A percentile compares a stretch with the other conserved stretches of the same genome.
phyloP scores from a whole-genome alignment of 306 rosid genomes.

The Alnus glutinosa region DNA sequence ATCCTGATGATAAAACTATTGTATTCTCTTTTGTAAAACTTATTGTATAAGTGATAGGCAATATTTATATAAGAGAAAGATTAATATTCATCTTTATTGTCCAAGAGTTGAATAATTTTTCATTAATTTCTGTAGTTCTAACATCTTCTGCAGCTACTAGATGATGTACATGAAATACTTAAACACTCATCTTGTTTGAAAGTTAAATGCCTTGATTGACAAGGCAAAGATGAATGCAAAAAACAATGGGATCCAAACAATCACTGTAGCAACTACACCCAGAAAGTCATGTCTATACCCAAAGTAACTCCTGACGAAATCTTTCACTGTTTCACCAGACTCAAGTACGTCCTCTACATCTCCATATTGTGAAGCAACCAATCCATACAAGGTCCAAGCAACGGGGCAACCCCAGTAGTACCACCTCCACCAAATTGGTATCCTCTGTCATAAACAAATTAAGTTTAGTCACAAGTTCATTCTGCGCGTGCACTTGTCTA shows the following conservation, averaged over 20 bases:
- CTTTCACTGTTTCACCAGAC: constrained; percentile 67
- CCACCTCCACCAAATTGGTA: constrained; percentile 97
- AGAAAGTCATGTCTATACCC: constrained; percentile 65
- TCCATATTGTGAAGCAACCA: constrained; percentile 76
- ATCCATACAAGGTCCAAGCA: constrained; percentile 76
- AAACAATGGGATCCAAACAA: constrained; percentile 54
- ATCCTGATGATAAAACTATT: no score
- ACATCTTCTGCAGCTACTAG: no score
- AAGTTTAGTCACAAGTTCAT: neutral
- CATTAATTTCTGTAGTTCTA: no score
- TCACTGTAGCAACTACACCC: constrained; percentile 51
- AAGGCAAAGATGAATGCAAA: constrained; percentile 77
- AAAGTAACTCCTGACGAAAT: constrained; percentile 60
- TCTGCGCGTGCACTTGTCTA: neutral
- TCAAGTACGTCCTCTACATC: constrained; percentile 58
- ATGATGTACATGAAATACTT: no score
- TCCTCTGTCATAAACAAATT: constrained; percentile 54
- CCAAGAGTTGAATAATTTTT: no score
- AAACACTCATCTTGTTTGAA: constrained; percentile 62
- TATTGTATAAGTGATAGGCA: no score
- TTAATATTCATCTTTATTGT: no score
- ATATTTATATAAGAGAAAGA: no score
- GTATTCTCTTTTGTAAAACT: no score
- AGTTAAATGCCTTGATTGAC: constrained; percentile 75
- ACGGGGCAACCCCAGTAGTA: constrained; percentile 79